Percentiles rank a stretch among this genome's conserved stretches.
phyloP scores from a whole-genome alignment of 2,329 filamentous ascomycete genomes.

The Ascochyta lentis region DNA sequence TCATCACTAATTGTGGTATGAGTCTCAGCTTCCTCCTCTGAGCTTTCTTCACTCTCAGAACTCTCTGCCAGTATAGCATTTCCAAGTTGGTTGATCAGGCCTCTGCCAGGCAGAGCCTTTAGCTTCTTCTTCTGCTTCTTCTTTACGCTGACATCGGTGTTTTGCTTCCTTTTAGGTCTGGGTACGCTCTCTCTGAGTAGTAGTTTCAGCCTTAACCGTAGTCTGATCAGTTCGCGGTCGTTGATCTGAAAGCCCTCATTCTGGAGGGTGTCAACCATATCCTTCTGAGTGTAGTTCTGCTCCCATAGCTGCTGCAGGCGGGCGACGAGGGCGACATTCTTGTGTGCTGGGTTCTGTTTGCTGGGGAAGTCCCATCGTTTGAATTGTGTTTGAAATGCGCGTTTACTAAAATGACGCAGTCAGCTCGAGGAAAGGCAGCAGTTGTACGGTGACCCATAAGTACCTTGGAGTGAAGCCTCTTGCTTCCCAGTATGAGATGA shows the following conservation, averaged over 20 bases:
- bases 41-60: conserved; percentile 24
- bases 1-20: conserved; percentile 1
- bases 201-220: conserved; percentile 73
- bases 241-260: conserved; percentile 77
- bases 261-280: conserved; percentile 74
- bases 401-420: conserved; percentile 62
- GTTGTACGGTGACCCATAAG: conserved; percentile 36
- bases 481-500: conserved; percentile 71
- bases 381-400: conserved; percentile 78
- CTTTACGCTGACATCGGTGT: conserved; percentile 16
- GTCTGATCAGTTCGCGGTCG: conserved; percentile 71
- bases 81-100: conserved; percentile 36
- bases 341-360: conserved; percentile 75
- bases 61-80: conserved; percentile 37
- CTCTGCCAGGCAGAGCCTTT: conserved; percentile 23
- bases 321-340: conserved; percentile 69
- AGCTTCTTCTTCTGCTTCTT: conserved; percentile 22
- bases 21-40: conserved; percentile 15
- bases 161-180: conserved; percentile 60
- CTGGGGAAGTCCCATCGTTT: conserved; percentile 80
- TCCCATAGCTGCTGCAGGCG: conserved; percentile 81
- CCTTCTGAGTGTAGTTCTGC: conserved; percentile 71
- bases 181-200: conserved; percentile 60
- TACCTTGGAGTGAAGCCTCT: conserved; percentile 74
- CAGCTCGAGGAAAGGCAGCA: conserved; percentile 3